A percentile compares a stretch with the other conserved stretches of the same genome.
Evolutionary conservation across 352 stramenopile species (phyloP).

Genomic region (Globisporangium ultimum): DNA sequence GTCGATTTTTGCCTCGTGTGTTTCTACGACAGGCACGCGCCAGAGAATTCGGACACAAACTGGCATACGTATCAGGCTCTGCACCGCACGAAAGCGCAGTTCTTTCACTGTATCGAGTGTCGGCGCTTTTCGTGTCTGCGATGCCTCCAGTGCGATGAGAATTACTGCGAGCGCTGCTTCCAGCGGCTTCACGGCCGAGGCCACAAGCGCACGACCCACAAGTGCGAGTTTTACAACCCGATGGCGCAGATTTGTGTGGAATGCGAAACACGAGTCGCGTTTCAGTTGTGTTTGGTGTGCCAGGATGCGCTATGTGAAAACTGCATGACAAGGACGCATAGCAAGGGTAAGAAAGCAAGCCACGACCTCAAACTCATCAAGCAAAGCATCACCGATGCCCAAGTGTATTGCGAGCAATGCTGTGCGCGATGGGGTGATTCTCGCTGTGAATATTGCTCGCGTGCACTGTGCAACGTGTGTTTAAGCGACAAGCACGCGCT

Average conservation of each 20-base stretch:
- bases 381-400: constrained; percentile 23
- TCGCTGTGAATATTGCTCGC: constrained; percentile 51
- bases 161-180: constrained; percentile 83
- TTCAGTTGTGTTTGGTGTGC: constrained; percentile 60
- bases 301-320: constrained; percentile 63
- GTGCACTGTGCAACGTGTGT: constrained; percentile 56
- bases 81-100: constrained; percentile 24
- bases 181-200: constrained; percentile 58
- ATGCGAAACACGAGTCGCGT: constrained; percentile 67
- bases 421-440: constrained; percentile 43
- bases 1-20: constrained; percentile 73
- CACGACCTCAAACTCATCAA: constrained; percentile 48
- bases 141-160: constrained; percentile 71
- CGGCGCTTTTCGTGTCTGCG: constrained; percentile 49
- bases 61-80: constrained; percentile 68
- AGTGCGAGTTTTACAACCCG: constrained; percentile 53
- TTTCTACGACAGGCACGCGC: constrained; percentile 59
- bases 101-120: constrained; percentile 77
- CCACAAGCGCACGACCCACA: constrained; percentile 49
- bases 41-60: constrained; percentile 18
- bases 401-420: constrained; percentile 70
- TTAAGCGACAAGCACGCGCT: constrained; percentile 40
- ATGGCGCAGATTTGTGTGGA: constrained; percentile 64
- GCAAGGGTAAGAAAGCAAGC: constrained; percentile 27
- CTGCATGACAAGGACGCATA: constrained; percentile 62